Evolutionary conservation across 805 yeast genomes (phyloP), one percentile per base, ranked within the genome.

Genomic region (Pichia heedii): DNA sequence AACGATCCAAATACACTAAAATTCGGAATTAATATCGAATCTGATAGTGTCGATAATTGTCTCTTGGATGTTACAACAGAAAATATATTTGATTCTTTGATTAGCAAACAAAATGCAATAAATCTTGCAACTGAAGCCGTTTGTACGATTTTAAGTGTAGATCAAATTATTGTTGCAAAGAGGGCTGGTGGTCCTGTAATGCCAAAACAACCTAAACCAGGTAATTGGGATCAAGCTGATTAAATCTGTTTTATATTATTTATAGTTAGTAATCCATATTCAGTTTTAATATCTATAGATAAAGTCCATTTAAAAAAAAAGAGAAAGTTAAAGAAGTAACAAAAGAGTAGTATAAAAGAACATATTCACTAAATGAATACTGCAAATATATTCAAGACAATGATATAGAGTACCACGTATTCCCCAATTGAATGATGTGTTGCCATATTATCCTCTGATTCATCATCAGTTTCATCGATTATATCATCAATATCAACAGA

Each of bases 141-240:
- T 13, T 77, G 74, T 50, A 93, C 97, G 5, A 82, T 89, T 42
- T 72, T 89, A 50, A 80, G 95, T 22, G 93, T 93, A 40, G 97
- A 93, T 63, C 97, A 90, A 73, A 90, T 90, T 57, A 93, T 90
- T 61, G 93, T 90, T 93, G 97, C 98, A 37, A 90, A 90, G 76
- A 79, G 96, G 62, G 97, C 97, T 2, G 98, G 98, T 52, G 98
- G 98, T 20, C 98, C 98, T 39, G 80, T 70, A 27, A 81, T 88
- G 75, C 96, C 96, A 29, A 68, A 73, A 55, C 94, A 84, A 59
- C 82, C 81, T 53, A 79, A 79, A 63, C 90, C 93, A 37, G 96
- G 96, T 48, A 88, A 87, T 68, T 88, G 97, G 97, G 97, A 88
- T 60, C 93, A 82, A 65, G 96, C 75, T 48, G 96, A 89, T 66